Conservation (phyloP, 768 basidiomycete species). For the Collybia sordida region DNA sequence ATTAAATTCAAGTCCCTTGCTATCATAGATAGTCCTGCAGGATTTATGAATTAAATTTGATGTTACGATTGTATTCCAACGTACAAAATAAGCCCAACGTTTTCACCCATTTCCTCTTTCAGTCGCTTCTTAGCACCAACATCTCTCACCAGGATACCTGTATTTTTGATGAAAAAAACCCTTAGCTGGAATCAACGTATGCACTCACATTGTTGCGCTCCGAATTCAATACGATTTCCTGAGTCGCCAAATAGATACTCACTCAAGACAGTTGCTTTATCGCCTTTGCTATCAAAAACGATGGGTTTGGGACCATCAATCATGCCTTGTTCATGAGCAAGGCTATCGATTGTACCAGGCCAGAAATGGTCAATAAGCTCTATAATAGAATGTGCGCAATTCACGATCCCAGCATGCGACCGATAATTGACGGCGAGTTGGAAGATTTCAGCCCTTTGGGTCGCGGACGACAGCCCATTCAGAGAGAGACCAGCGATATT, state of each 20-base stretch:
- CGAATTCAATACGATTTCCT: constrained; percentile 54
- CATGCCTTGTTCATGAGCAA: constrained; percentile 55
- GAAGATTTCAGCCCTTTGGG: no score
- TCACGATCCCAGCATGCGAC: constrained; percentile 73
- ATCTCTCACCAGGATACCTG: constrained; percentile 72
- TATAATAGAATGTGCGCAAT: constrained; percentile 65
- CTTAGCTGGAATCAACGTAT: neutral
- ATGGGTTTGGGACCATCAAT: constrained; percentile 56
- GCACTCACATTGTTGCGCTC: constrained; percentile 60
- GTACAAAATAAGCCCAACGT: constrained; percentile 65
- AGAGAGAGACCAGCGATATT: neutral
- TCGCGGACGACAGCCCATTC: constrained; percentile 14
- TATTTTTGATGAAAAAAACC: neutral
- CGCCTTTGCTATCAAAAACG: constrained; percentile 48
- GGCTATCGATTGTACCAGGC: constrained; percentile 61
- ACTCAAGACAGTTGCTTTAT: constrained; percentile 40
- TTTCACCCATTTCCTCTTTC: constrained; percentile 50
- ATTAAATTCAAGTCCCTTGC: constrained; percentile 68
- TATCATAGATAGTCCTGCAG: constrained; percentile 55
- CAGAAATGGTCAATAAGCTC: constrained; percentile 62
- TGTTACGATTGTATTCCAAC: constrained; percentile 17
- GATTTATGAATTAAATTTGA: neutral
- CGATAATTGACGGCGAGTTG: constrained; percentile 67
- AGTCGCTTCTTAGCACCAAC: constrained; percentile 49
- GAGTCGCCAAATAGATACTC: constrained; percentile 10